phyloP scores from a whole-genome alignment of 495 filamentous ascomycete genomes.

The Hamigera avellanea region DNA sequence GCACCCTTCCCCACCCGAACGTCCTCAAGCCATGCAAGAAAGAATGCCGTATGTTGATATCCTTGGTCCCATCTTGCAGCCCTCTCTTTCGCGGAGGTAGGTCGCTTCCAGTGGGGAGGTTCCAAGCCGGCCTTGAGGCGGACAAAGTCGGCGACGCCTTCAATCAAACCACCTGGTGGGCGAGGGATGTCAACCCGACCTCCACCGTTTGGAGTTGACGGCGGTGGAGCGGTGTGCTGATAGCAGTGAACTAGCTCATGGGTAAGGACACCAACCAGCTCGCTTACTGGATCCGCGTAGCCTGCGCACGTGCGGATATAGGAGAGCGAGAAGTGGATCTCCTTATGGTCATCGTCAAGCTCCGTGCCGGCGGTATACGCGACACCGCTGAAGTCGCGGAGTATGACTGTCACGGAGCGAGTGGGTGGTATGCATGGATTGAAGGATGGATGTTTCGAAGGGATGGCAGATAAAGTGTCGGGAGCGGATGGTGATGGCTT shows the following conservation, averaged over 20 bases:
- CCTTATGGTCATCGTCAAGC: slow-evolving; percentile 74
- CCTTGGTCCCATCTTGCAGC: slow-evolving; percentile 68
- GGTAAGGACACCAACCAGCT: slow-evolving; percentile 73
- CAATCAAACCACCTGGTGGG: slow-evolving; percentile 68
- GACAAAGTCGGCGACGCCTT: slow-evolving; percentile 93
- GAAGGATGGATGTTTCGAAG: slow-evolving; percentile 12
- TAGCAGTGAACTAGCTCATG: slow-evolving; percentile 97
- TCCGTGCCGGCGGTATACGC: slow-evolving; percentile 81
- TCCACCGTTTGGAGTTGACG: slow-evolving; percentile 14
- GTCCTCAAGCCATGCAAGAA: slow-evolving; percentile 60
- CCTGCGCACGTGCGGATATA: slow-evolving; percentile 49
- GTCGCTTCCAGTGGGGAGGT: slow-evolving; percentile 76
- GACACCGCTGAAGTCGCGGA: slow-evolving; percentile 68
- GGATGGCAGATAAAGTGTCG: slow-evolving; percentile 15
- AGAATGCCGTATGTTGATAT: slow-evolving; percentile 88
- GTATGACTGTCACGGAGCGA: slow-evolving; percentile 78
- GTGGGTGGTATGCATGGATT: slow-evolving; percentile 35
- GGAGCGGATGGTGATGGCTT: slow-evolving; percentile 9
- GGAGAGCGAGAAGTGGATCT: slow-evolving; percentile 76
- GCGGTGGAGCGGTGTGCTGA: slow-evolving; percentile 60
- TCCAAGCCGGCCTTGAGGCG: slow-evolving; percentile 58
- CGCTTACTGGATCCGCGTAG: slow-evolving; percentile 24
- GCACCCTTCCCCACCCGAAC: slow-evolving; percentile 63
- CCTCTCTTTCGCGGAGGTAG: slow-evolving; percentile 33
- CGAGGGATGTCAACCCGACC: slow-evolving; percentile 6